A percentile compares a stretch with the other conserved stretches of the same genome.
Evolutionary conservation across 2,329 filamentous ascomycete genomes (phyloP).

Genomic region (Cytospora piceae): DNA sequence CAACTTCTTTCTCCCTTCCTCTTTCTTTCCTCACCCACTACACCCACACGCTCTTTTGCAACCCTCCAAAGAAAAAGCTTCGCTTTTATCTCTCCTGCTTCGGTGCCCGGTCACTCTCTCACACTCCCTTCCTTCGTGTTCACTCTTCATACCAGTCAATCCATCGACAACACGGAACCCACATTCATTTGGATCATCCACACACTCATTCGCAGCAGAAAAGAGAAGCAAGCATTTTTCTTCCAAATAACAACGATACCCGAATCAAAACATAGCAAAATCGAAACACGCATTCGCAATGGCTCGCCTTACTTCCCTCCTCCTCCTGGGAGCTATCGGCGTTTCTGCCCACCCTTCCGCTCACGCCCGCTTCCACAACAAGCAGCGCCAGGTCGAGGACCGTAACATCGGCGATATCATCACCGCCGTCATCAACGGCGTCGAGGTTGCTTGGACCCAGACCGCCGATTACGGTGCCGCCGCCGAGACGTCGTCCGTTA

Average conservation of each 20-base stretch:
- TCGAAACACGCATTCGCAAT: slow-evolving; percentile 15
- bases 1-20: neutral
- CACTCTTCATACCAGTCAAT: slow-evolving; percentile 13
- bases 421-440: slow-evolving; percentile 36
- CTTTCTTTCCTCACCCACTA: slow-evolving; percentile 10
- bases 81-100: slow-evolving; percentile 20
- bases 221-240: slow-evolving; percentile 7
- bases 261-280: neutral
- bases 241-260: neutral
- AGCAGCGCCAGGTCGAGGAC: slow-evolving; percentile 38
- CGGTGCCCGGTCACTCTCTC: slow-evolving; percentile 21
- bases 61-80: slow-evolving; percentile 7
- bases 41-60: slow-evolving; percentile 22
- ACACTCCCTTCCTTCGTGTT: slow-evolving; percentile 17
- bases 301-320: slow-evolving; percentile 35
- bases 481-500: slow-evolving; percentile 5
- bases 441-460: slow-evolving; percentile 37
- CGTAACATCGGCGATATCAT: slow-evolving; percentile 32
- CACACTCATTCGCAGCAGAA: slow-evolving; percentile 18
- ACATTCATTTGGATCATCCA: slow-evolving; percentile 27
- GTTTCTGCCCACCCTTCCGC: slow-evolving; percentile 42
- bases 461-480: slow-evolving; percentile 28
- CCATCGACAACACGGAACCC: slow-evolving; percentile 18
- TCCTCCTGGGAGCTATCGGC: slow-evolving; percentile 40
- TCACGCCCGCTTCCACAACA: slow-evolving; percentile 44